Evolutionary conservation across 2,329 filamentous ascomycete genomes (phyloP), one percentile per base, ranked within the genome.

Genomic region (Cercospora canescens): DNA sequence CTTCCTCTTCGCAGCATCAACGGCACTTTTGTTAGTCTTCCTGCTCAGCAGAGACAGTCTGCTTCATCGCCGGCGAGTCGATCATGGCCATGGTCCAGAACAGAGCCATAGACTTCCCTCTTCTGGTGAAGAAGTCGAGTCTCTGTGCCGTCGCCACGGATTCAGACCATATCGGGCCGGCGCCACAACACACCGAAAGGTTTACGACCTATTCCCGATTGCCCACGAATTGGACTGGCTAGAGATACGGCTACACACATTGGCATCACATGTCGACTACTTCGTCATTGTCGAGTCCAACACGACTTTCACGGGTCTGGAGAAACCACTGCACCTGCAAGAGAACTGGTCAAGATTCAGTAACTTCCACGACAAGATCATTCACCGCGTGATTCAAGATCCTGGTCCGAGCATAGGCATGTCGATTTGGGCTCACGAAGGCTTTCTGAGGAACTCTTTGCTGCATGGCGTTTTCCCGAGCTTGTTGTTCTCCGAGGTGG

Each of bases 191-290:
- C 71, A 73, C 55, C 81, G 86, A 59, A 87, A 86, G 73, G 79
- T 88, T 34, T 88, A 87, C 74, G 88, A 90, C 73, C 79, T 90
- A 1, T 81, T 88, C 71, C 84, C 89, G 81, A 77, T 89, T 70
- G 88, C 87, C 70, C 84, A 81, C 2, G 88, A 90, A 77, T 80
- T 90, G 12, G 88, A 90, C 77, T 88, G 86, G 82, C 81, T 90
- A 48, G 88, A 90, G 75, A 85, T 91, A 56, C 85, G 87, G 11
- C 79, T 90, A 3, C 82, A 87, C 71, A 85, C 85, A 2, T 82
- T 88, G 16, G 84, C 85, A 64, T 76, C 84, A 41, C 78, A 84
- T 48, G 86, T 90, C 66, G 88, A 90, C 77, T 89, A 88, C 76
- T 90, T 89, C 70, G 80, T 90, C 71, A 82, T 90, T 35, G 82